Base-by-base conservation (phyloP, 306 rosid species). In the Bauhinia variegata region DNA sequence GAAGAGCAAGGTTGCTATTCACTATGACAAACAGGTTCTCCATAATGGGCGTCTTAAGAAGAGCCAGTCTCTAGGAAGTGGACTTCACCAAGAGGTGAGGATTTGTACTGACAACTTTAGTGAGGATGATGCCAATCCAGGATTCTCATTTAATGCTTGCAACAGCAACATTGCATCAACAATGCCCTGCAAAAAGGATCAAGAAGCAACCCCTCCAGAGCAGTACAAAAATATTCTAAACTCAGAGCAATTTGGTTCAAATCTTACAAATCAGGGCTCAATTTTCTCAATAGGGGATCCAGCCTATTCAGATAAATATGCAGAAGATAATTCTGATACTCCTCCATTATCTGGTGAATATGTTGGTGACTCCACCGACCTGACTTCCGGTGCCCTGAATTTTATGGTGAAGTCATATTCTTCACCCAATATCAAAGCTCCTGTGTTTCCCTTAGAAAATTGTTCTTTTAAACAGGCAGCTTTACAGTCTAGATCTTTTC, bases 51-150 rank as follows among this genome's bases (percentile, higher is more conserved):
- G 16, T 39, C 63, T 85, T 41, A 80, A 66, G 84, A 93, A 86
- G 78, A 81, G 96, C 68, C 86, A 53, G 53, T 93, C 97, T 53
- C 69, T 82, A 14, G 91, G 82, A 74, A 82, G 82, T 78, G 83
- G 78, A 70, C 78, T 84, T 72, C 66, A 53, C 78, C 82, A 14
- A 67, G 83, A 79, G 52, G 82, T 72, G 32, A 77, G 43, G 70
- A 42, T 63, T 54, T 63, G 67, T 65, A 57, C 63, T 31, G 65
- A 65, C 51, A 67, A 47, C 51, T 57, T 65, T 18, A 65, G 82
- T 38, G 86, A 79, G 58, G 79, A 71, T 68, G 89, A 79, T 8
- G 75, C 79, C 8, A 78, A 77, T 77, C 75, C 36, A 44, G 83
- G 57, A 48, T 48, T 79, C 67, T 73, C 83, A 51, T 82, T 23